Evolutionary conservation across 2,329 filamentous ascomycete species (phyloP).

Genomic region (Sporothrix brasiliensis): DNA sequence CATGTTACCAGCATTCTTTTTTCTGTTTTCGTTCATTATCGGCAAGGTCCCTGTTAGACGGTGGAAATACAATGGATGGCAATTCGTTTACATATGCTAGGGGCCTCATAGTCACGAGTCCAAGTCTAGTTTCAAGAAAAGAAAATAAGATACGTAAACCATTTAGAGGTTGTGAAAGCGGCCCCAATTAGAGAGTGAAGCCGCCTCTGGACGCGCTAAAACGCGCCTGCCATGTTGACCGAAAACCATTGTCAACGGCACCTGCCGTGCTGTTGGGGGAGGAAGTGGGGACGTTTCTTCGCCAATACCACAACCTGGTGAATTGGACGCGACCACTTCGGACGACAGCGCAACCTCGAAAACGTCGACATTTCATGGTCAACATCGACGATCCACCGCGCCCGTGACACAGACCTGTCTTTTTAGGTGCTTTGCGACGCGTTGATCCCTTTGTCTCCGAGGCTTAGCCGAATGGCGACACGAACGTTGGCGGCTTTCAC

Average conservation of each 20-base stretch:
- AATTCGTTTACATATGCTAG: not conserved
- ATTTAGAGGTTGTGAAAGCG: not conserved
- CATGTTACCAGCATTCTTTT: not conserved
- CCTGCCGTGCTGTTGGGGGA: constrained; percentile 1
- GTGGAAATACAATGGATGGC: no score
- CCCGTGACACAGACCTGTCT: not conserved
- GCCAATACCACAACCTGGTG: not conserved
- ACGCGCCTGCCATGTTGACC: constrained; percentile 1
- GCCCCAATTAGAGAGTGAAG: no score
- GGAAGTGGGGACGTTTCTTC: not conserved
- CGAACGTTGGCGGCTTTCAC: not conserved
- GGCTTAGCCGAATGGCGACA: constrained; percentile 4
- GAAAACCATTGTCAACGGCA: constrained; percentile 4
- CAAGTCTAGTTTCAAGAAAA: not conserved
- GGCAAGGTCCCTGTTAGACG: no score
- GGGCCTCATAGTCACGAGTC: no score
- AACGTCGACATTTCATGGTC: not conserved
- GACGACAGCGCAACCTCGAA: not conserved
- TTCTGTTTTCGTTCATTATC: not conserved
- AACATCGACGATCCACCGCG: not conserved
- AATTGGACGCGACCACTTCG: not conserved
- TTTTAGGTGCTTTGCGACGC: not conserved
- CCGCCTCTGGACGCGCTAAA: not conserved
- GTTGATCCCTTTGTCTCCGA: not conserved
- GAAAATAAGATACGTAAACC: not conserved